These are phyloP conservation scores for Pseudogymnoascus sp. DNA, from an alignment of 2,329 filamentous ascomycete species.

Conservation along the genomic window DNA sequence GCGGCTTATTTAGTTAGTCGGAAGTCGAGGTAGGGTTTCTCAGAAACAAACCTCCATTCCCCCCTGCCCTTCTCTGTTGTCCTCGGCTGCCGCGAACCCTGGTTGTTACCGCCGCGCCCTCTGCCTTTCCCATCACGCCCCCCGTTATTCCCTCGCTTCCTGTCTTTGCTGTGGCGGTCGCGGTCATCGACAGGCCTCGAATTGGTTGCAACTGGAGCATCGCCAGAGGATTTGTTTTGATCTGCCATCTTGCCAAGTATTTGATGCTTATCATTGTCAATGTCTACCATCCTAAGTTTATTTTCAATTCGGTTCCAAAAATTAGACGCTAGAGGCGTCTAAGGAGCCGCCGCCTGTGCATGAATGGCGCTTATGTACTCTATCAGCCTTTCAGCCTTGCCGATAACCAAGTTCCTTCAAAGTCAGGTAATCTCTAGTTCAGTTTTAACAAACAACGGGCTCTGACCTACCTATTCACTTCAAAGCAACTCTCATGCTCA, in stretches of 20 bases:
- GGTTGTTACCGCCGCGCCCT: slow-evolving; percentile 31
- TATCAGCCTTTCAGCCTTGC: slow-evolving; percentile 5
- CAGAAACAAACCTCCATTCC: slow-evolving; percentile 52
- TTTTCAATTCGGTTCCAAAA: slow-evolving; percentile 3
- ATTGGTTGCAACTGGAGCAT: background rate
- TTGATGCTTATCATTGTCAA: background rate
- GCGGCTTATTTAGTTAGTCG: slow-evolving; percentile 46
- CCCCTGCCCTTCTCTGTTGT: slow-evolving; percentile 58
- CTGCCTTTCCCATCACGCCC: slow-evolving; percentile 44
- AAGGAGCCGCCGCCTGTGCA: background rate
- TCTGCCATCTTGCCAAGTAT: background rate
- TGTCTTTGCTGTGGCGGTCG: slow-evolving; percentile 13
- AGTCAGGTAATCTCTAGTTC: background rate
- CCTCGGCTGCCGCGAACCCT: slow-evolving; percentile 47
- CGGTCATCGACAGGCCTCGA: background rate
- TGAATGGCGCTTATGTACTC: background rate
- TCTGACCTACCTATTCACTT: background rate
- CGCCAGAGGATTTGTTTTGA: slow-evolving; percentile 5
- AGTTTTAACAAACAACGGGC: background rate
- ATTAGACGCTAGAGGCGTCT: background rate
- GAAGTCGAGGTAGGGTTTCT: slow-evolving; percentile 14
- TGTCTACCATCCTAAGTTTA: background rate
- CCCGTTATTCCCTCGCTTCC: slow-evolving; percentile 15
- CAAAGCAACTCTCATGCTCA: background rate
- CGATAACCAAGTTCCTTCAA: slow-evolving; percentile 1